Conservation (phyloP, 495 filamentous ascomycete genomes). For the Polyplosphaeria fusca region DNA sequence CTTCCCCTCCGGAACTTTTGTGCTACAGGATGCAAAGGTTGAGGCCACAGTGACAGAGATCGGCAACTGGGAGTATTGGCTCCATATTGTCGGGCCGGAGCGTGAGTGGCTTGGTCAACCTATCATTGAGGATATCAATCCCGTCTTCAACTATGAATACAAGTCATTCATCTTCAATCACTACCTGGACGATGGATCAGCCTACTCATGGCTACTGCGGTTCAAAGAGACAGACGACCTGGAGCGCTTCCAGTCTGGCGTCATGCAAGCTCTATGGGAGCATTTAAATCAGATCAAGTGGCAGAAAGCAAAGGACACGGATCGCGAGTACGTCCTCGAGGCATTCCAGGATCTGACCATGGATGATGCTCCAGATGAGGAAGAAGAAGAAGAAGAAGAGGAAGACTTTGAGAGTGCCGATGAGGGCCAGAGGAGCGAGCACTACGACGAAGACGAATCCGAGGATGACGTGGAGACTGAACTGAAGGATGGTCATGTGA, state of each 20-base stretch:
- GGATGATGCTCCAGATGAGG: conserved; percentile 68
- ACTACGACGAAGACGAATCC: conserved; percentile 90
- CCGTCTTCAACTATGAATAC: conserved; percentile 98
- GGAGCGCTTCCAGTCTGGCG: conserved; percentile 85
- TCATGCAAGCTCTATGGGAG: conserved; percentile 96
- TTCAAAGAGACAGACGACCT: conserved; percentile 79
- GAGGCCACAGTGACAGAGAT: conserved; percentile 79
- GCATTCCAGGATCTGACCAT: conserved; percentile 93
- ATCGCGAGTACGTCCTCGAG: conserved; percentile 90
- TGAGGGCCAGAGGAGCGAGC: conserved; percentile 60
- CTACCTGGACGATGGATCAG: conserved; percentile 80
- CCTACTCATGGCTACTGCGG: conserved; percentile 91
- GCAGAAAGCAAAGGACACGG: conserved; percentile 85
- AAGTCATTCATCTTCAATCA: conserved; percentile 99
- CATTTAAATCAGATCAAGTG: conserved; percentile 94
- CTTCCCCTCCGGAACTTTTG: conserved; percentile 76
- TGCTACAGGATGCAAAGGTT: conserved; percentile 72
- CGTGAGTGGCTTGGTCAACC: conserved; percentile 86
- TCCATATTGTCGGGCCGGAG: conserved; percentile 75
- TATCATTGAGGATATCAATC: conserved; percentile 86
- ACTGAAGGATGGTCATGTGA: conserved; percentile 75
- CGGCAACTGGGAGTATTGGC: conserved; percentile 93
- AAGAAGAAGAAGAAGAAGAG: conserved; percentile 61
- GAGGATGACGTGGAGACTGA: conserved; percentile 74
- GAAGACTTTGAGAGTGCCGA: conserved; percentile 65